Percentiles rank a stretch among this genome's conserved stretches.
These are phyloP conservation scores for Amanita thiersii DNA, from an alignment of 768 basidiomycete genomes.

Conservation along the genomic window DNA sequence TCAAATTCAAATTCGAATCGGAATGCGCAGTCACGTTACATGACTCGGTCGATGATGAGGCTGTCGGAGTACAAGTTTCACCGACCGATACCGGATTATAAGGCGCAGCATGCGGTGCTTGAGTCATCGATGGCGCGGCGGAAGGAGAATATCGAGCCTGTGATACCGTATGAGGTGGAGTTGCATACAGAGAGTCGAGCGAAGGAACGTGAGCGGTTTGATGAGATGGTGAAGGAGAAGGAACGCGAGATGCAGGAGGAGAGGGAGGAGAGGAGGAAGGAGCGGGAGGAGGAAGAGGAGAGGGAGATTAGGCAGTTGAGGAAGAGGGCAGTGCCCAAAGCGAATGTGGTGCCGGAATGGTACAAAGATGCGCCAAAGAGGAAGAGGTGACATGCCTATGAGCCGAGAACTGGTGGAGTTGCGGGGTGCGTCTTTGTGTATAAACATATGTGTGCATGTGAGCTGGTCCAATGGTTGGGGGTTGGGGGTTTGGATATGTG, in stretches of 20 bases:
- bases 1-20: background rate
- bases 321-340: conserved; percentile 55
- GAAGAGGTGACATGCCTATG: conserved; percentile 18
- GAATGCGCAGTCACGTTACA: too few relatives aligned
- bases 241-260: conserved; percentile 42
- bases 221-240: conserved; percentile 46
- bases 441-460: background rate
- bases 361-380: conserved; percentile 64
- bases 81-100: conserved; percentile 43
- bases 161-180: conserved; percentile 36
- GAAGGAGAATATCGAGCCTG: conserved; percentile 39
- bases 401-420: background rate
- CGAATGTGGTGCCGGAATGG: conserved; percentile 71
- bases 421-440: background rate
- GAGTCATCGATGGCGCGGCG: conserved; percentile 32
- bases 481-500: conserved; percentile 1
- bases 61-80: conserved; percentile 9
- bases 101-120: conserved; percentile 43
- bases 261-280: conserved; percentile 37
- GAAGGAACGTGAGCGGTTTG: conserved; percentile 57
- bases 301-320: conserved; percentile 53
- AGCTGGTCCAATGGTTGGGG: conserved; percentile 3
- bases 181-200: conserved; percentile 50
- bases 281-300: conserved; percentile 49
- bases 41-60: conserved; percentile 5